phyloP scores from a whole-genome alignment of 176 grass and related monocot species.

The Coix lacrymajobi region DNA sequence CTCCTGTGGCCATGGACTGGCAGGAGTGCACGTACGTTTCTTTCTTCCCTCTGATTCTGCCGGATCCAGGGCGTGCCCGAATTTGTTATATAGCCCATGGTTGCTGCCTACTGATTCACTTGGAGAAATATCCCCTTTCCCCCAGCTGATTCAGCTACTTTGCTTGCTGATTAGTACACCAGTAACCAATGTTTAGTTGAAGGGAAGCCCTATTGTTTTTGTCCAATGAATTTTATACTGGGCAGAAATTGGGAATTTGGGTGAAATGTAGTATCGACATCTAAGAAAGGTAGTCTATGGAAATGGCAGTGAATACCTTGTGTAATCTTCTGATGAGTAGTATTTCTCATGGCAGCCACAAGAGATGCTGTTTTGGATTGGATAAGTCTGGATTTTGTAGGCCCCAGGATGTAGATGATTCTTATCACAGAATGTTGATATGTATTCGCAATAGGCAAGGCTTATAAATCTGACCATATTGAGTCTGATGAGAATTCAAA shows the following conservation, averaged over 20 bases:
- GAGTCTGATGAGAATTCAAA: background rate
- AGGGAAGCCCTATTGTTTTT: background rate
- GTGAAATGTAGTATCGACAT: background rate
- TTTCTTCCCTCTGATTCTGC: background rate
- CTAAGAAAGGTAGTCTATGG: background rate
- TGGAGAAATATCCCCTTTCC: background rate
- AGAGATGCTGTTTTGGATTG: background rate
- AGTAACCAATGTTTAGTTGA: background rate
- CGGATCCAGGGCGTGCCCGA: background rate
- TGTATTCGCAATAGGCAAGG: background rate
- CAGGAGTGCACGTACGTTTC: constrained; percentile 49
- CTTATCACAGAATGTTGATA: background rate
- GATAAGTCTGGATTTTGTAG: background rate
- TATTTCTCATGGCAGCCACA: background rate
- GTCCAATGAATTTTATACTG: background rate
- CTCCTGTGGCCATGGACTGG: constrained; percentile 43
- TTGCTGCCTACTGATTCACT: background rate
- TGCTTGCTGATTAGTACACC: background rate
- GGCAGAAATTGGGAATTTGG: background rate
- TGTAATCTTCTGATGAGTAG: background rate
- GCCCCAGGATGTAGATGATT: background rate
- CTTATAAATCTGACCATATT: background rate
- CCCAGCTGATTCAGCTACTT: background rate
- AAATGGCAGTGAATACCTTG: background rate
- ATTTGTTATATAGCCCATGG: background rate